Conservation (phyloP, 768 basidiomycete genomes). For the Phlegmacium glaucopus region DNA sequence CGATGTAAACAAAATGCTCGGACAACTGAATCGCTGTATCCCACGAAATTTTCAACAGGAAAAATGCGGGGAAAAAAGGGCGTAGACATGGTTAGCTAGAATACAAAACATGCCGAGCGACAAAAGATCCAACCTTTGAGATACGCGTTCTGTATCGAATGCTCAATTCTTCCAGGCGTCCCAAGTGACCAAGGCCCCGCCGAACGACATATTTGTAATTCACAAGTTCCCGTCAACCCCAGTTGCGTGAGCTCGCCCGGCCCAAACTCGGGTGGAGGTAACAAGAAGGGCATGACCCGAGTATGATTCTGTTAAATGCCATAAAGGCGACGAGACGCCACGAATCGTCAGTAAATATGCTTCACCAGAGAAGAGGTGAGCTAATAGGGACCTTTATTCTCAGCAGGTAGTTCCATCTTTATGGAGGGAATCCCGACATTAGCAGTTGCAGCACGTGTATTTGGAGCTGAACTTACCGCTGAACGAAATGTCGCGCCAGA, state of each 20-base stretch:
- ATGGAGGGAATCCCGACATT: slow-evolving; percentile 1
- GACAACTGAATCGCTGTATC: slow-evolving; percentile 81
- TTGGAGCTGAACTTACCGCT: slow-evolving; percentile 52
- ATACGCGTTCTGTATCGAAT: slow-evolving; percentile 94
- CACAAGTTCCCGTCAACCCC: slow-evolving; percentile 93
- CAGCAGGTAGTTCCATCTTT: slow-evolving; percentile 90
- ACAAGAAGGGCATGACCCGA: slow-evolving; percentile 87
- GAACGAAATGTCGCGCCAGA: slow-evolving; percentile 89
- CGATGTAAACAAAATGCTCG: slow-evolving; percentile 98
- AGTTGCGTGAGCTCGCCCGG: slow-evolving; percentile 71
- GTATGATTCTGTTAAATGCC: slow-evolving; percentile 70
- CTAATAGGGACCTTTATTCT: slow-evolving; percentile 74
- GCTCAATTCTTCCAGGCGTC: slow-evolving; percentile 78
- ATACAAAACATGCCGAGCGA: slow-evolving; percentile 1
- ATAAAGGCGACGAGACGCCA: slow-evolving; percentile 1
- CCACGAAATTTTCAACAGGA: neutral
- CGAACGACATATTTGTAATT: slow-evolving; percentile 94
- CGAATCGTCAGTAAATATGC: slow-evolving; percentile 1
- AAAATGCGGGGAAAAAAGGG: slow-evolving; percentile 1
- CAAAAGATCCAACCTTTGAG: slow-evolving; percentile 59
- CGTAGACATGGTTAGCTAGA: neutral
- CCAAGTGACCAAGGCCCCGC: slow-evolving; percentile 97
- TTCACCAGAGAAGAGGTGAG: slow-evolving; percentile 2
- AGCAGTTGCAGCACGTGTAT: slow-evolving; percentile 10
- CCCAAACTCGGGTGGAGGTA: slow-evolving; percentile 92